These are phyloP conservation scores for Aspergillus transmontanensis DNA, from an alignment of 2,329 filamentous ascomycete genomes.

Conservation along the genomic window DNA sequence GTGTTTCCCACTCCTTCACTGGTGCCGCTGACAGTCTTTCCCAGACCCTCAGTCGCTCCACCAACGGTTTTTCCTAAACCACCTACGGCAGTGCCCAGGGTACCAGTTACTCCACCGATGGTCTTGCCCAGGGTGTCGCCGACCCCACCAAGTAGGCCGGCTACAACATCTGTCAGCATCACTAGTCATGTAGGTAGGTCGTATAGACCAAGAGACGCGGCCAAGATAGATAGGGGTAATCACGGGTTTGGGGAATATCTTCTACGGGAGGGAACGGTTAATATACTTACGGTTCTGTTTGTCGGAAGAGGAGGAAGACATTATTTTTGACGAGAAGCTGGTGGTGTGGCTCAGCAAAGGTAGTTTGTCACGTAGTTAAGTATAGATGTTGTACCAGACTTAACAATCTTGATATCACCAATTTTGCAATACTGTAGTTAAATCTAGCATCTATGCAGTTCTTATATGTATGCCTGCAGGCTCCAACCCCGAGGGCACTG, in stretches of 20 bases:
- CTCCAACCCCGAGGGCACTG: background rate
- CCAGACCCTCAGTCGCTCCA: constrained; percentile 34
- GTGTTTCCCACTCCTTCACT: constrained; percentile 34
- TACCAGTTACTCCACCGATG: constrained; percentile 37
- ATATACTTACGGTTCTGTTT: background rate
- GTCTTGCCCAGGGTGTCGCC: constrained; percentile 32
- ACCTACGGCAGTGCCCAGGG: constrained; percentile 29
- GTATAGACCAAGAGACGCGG: background rate
- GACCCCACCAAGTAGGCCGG: constrained; percentile 23
- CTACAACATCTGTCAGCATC: constrained; percentile 5
- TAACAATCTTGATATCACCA: background rate
- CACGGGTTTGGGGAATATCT: background rate
- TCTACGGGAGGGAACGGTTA: no score
- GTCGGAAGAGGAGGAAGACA: background rate
- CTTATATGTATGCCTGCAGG: background rate
- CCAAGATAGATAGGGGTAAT: background rate
- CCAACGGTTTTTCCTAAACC: constrained; percentile 39
- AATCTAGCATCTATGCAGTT: background rate
- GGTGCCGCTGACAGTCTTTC: constrained; percentile 30
- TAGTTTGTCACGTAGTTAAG: background rate
- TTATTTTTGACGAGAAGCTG: background rate
- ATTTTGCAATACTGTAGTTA: background rate
- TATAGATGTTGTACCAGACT: background rate
- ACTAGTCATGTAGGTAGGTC: background rate
- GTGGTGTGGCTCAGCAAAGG: background rate